A percentile compares a stretch with the other conserved stretches of the same genome.
These are phyloP conservation scores for Myxozyma kluyveri DNA, from an alignment of 805 yeast genomes.

Conservation along the genomic window DNA sequence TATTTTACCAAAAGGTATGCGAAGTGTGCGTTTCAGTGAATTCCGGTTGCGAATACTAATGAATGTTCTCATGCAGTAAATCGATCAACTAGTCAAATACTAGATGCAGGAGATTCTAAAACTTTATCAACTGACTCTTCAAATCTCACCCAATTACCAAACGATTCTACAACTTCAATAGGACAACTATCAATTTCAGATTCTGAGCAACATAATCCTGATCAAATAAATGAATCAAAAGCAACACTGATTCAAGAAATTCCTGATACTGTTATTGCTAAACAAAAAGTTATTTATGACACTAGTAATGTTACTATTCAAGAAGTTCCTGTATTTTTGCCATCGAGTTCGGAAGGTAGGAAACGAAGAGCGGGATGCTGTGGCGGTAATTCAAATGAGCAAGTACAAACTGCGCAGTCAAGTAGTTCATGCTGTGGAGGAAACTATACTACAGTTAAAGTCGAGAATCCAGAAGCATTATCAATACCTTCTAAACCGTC, in stretches of 20 bases:
- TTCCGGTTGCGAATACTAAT: too few relatives aligned
- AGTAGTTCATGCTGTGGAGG: background rate
- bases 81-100: too few relatives aligned
- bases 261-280: background rate
- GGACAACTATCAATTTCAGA: too few relatives aligned
- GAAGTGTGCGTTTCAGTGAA: background rate
- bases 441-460: background rate
- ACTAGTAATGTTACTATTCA: conserved; percentile 6
- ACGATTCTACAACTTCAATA: too few relatives aligned
- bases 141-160: too few relatives aligned
- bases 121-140: too few relatives aligned
- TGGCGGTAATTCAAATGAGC: background rate
- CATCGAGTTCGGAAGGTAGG: background rate
- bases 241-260: too few relatives aligned
- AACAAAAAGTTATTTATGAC: conserved; percentile 12
- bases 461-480: background rate
- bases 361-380: background rate
- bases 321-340: background rate
- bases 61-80: too few relatives aligned
- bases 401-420: background rate
- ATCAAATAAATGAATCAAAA: too few relatives aligned
- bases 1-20: conserved; percentile 39
- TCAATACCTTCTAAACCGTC: too few relatives aligned
- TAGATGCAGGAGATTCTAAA: too few relatives aligned
- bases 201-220: too few relatives aligned